A percentile compares a stretch with the other conserved stretches of the same genome.
Evolutionary conservation across 768 basidiomycete species (phyloP).

Genomic region (Cubamyces sp.): DNA sequence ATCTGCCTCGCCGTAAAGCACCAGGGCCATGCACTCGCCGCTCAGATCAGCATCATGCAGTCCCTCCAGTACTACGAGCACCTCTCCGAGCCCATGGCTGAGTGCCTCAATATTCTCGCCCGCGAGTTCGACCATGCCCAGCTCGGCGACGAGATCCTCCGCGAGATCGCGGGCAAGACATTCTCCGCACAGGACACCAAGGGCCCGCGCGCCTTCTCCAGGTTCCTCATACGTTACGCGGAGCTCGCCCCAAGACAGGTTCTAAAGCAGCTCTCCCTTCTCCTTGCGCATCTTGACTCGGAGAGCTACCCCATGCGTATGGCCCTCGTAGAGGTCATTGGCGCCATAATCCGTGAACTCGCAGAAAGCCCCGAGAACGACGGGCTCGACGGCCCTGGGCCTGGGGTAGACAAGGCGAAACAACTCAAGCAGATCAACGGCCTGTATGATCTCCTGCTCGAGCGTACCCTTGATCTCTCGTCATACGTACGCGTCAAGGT

Average conservation of each 20-base stretch:
- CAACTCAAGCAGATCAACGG: conserved; percentile 74
- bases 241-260: conserved; percentile 81
- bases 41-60: conserved; percentile 91
- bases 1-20: conserved; percentile 92
- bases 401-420: conserved; percentile 44
- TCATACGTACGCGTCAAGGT: conserved; percentile 93
- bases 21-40: conserved; percentile 81
- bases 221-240: conserved; percentile 79
- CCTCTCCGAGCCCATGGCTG: conserved; percentile 92
- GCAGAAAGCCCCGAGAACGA: conserved; percentile 49
- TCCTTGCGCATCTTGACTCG: conserved; percentile 86
- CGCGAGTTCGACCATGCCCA: conserved; percentile 89
- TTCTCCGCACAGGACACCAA: conserved; percentile 87
- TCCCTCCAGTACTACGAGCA: conserved; percentile 94
- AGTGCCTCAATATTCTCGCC: conserved; percentile 76
- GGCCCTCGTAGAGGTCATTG: conserved; percentile 90
- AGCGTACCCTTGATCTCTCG: conserved; percentile 85
- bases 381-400: neutral
- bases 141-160: conserved; percentile 87
- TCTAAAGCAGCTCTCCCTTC: conserved; percentile 85
- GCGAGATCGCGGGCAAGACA: conserved; percentile 79
- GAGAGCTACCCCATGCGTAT: conserved; percentile 99
- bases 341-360: conserved; percentile 82
- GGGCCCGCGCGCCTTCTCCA: conserved; percentile 82
- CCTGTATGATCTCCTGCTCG: conserved; percentile 82